A percentile compares a stretch with the other conserved stretches of the same genome.
phyloP scores from a whole-genome alignment of 129 eudicot species.

The Mikania micrantha region DNA sequence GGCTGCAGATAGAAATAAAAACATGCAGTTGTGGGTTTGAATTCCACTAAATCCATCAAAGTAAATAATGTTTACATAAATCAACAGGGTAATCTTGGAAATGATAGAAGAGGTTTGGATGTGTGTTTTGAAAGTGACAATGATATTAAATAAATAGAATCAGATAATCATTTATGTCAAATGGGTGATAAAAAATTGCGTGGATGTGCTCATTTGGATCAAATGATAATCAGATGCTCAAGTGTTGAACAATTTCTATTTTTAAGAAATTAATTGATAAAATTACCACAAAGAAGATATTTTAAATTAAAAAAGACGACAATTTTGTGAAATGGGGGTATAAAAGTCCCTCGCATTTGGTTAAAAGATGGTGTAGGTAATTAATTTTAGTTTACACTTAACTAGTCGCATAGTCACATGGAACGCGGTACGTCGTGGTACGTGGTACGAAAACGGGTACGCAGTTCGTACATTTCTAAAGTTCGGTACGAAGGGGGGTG shows the following conservation, averaged over 20 bases:
- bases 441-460: too few relatives aligned
- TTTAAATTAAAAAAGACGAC: not conserved
- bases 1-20: slow-evolving; percentile 37
- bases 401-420: too few relatives aligned
- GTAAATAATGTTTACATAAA: not conserved
- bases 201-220: too few relatives aligned
- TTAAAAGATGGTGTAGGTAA: not conserved
- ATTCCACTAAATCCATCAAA: not conserved
- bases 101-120: not conserved
- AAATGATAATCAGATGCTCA: not conserved
- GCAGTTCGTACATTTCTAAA: too few relatives aligned
- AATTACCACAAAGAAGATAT: not conserved
- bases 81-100: slow-evolving; percentile 5
- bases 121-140: not conserved
- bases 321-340: not conserved
- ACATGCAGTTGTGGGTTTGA: not conserved
- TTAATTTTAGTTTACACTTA: not conserved
- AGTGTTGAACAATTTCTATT: not conserved
- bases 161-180: not conserved
- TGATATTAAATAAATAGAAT: not conserved
- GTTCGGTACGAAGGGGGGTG: too few relatives aligned
- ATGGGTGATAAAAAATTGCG: too few relatives aligned
- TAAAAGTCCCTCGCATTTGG: not conserved
- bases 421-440: too few relatives aligned
- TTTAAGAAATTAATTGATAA: not conserved